A percentile compares a stretch with the other conserved stretches of the same genome.
phyloP scores from a whole-genome alignment of 345 rosid species.

The Noccaea caerulescens region DNA sequence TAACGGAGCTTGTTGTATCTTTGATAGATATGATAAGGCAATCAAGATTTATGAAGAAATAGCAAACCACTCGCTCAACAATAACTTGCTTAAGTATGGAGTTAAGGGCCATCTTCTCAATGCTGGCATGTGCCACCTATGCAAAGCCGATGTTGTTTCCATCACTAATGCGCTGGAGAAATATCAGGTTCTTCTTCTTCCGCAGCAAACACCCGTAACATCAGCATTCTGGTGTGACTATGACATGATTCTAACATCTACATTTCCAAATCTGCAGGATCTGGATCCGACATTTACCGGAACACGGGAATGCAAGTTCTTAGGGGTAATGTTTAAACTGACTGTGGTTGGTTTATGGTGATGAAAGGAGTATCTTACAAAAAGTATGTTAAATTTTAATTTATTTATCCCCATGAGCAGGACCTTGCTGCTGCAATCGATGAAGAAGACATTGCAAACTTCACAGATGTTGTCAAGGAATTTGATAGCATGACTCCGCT shows the following conservation, averaged over 20 bases:
- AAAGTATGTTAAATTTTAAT: background rate
- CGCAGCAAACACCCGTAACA: background rate
- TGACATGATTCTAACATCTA: conserved; percentile 29
- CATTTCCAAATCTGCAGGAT: conserved; percentile 59
- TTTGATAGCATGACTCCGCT: conserved; percentile 97
- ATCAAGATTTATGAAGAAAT: conserved; percentile 90
- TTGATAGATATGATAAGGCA: conserved; percentile 80
- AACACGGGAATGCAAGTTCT: conserved; percentile 81
- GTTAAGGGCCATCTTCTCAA: conserved; percentile 97
- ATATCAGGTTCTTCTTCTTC: conserved; percentile 67
- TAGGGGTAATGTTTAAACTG: conserved; percentile 52
- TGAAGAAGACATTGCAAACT: conserved; percentile 92
- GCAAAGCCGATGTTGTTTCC: conserved; percentile 90
- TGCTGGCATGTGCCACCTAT: conserved; percentile 96
- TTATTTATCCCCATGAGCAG: conserved; percentile 41
- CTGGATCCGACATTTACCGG: conserved; percentile 96
- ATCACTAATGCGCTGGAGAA: conserved; percentile 85
- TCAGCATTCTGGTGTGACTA: conserved; percentile 20
- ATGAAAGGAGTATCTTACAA: conserved; percentile 6
- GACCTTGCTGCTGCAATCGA: conserved; percentile 85
- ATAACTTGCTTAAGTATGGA: conserved; percentile 91
- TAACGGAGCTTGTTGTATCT: conserved; percentile 36
- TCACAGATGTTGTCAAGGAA: conserved; percentile 91
- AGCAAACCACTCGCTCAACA: conserved; percentile 71
- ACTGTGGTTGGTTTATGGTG: background rate